Base-by-base conservation (phyloP, 1,139 yeast genomes). In the Geotrichum restrictum region DNA sequence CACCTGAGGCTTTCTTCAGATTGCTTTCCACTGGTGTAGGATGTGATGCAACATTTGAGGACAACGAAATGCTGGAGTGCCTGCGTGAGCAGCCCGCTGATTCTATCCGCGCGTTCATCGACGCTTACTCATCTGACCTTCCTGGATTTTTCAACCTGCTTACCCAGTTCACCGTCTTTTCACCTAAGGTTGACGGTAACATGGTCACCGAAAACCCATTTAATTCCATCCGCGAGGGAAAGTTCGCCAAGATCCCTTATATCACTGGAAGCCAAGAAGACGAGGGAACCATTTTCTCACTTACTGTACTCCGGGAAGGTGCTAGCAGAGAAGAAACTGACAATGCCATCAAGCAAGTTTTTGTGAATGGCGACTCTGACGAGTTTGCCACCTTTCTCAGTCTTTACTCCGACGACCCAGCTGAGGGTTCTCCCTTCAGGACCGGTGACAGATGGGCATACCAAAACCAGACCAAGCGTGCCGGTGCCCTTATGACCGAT, bases 181-280 rank as follows among this genome's bases (percentile, higher is more conserved):
- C 55, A 18, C 62, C 62, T 2, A 55, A 62, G 18, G 54, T 47
- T 10, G 64, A 61, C 52, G 63, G 60, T 7, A 36, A 44, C 1
- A 19, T 45, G 10, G 43, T 60, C 21, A 29, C 51, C 7, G 54
- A 54, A 13, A 48, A 37, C 24, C 49, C 58, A 10, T 51, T 37
- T 33, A 45, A 55, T 14, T 33, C 58, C 21, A 38, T 58, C 3
- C 32, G 14, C 4, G 34, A 48, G 2, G 62, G 60, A 11, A 38
- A 51, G 14, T 50, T 45, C 34, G 56, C 63, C 29, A 42, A 53
- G 18, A 55, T 62, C 5, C 64, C 64, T 4, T 49, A 52, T 24
- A 56, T 61, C 10, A 44, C 53, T 36, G 64, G 64, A 8, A 55
- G 54, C 38, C 57, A 60, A 44, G 56, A 56, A 38, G 64, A 62